A percentile compares a stretch with the other conserved stretches of the same genome.
phyloP scores from a whole-genome alignment of 257 asterid genomes.

The Scutellaria minor region DNA sequence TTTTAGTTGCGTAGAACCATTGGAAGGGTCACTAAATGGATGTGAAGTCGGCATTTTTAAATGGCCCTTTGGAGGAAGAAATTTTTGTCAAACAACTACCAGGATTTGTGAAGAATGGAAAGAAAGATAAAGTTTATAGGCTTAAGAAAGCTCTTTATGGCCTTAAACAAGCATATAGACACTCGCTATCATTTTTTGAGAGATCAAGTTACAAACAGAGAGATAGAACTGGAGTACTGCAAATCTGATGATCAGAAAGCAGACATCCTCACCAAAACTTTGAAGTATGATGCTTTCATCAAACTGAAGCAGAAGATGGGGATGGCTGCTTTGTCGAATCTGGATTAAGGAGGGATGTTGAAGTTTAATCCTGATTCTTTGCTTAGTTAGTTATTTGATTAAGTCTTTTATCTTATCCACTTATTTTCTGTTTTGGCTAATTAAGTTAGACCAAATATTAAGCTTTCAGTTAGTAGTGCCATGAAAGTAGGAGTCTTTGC shows the following conservation, averaged over 20 bases:
- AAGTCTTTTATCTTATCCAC: no score
- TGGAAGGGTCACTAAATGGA: conserved; percentile 25
- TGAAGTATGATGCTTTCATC: neutral
- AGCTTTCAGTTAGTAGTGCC: no score
- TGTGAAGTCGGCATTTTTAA: neutral
- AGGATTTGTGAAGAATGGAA: neutral
- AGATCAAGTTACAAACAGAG: conserved; percentile 24
- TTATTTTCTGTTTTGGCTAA: no score
- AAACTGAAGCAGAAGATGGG: no score
- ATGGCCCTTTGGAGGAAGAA: neutral
- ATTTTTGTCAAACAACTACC: neutral
- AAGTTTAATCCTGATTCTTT: no score
- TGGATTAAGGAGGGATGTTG: no score
- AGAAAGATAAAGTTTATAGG: neutral
- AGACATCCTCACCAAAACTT: conserved; percentile 21
- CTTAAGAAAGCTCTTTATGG: conserved; percentile 12
- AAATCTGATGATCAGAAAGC: conserved; percentile 19
- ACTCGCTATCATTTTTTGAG: conserved; percentile 31
- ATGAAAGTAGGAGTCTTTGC: no score
- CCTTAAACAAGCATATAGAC: conserved; percentile 33
- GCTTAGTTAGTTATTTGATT: no score
- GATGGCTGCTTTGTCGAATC: no score
- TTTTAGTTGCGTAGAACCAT: conserved; percentile 10
- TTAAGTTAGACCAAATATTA: no score
- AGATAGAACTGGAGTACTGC: conserved; percentile 28